Evolutionary conservation across 2,329 filamentous ascomycete genomes (phyloP).

Genomic region (Pestalotiopsis sp.): DNA sequence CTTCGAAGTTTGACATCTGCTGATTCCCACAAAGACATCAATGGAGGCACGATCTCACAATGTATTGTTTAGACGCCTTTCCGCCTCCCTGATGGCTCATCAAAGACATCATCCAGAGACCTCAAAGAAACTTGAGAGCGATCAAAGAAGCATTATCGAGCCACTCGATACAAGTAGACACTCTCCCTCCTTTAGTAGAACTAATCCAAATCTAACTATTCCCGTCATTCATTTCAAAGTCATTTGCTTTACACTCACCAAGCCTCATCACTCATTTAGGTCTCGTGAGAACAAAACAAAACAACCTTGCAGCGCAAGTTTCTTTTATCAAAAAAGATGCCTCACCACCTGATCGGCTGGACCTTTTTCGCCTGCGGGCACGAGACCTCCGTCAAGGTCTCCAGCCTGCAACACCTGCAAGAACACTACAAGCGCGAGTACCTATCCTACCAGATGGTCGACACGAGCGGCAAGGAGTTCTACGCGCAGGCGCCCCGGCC

Average conservation of each 20-base stretch:
- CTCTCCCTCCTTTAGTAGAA: not conserved
- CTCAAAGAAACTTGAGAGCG: not conserved
- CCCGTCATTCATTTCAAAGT: not conserved
- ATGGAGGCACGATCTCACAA: not conserved
- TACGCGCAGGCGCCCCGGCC: not conserved
- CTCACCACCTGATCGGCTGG: not conserved
- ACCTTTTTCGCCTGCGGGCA: not conserved
- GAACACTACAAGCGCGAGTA: not conserved
- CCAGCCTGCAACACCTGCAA: not conserved
- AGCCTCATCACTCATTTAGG: not conserved
- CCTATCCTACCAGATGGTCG: not conserved
- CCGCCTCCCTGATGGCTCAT: not conserved
- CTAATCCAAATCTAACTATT: not conserved
- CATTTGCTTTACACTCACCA: not conserved
- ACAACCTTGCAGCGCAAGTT: constrained; percentile 2
- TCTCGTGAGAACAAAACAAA: not conserved
- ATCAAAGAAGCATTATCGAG: not conserved
- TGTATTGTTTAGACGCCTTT: not conserved
- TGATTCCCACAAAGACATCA: not conserved
- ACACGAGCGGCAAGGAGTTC: not conserved
- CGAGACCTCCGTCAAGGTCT: not conserved
- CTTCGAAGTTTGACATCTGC: not conserved
- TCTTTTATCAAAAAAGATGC: not conserved
- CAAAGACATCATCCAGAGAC: not conserved
- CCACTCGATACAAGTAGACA: not conserved